Base-by-base conservation (phyloP, 2,329 filamentous ascomycete genomes). In the Mycosphaerelloides madeirae region DNA sequence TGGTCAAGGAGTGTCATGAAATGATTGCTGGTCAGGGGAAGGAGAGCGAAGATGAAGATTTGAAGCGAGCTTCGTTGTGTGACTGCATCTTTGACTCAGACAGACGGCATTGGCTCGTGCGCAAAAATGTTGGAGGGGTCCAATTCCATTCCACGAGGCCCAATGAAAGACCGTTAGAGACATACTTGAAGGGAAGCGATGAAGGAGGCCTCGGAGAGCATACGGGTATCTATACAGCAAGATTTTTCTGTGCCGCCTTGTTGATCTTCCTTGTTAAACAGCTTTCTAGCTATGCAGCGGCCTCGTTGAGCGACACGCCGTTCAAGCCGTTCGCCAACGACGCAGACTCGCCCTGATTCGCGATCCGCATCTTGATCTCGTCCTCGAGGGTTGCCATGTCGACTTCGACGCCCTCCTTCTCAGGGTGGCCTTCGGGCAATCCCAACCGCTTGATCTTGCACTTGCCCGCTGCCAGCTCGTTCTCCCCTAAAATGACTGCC, bases 361-460 rank as follows among this genome's bases (percentile, higher is more conserved):
- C 53, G 6, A 81, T 57, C 47, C 76, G 65, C 48, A 63, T 65
- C 65, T 76, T 79, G 32, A 89, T 74, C 66, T 87, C 84, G 11
- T 70, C 65, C 2, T 81, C 78, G 60, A 90, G 68, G 43, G 81
- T 73, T 25, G 67, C 68, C 52, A 85, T 74, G 41, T 82, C 72
- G 16, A 96, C 80, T 44, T 89, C 69, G 32, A 90, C 77, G 38
- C 90, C 91, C 48, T 95, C 86, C 73, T 96, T 95, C 66, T 95
- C 87, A 0, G 88, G 83, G 74, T 96, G 86, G 19, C 82, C 87
- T 31, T 93, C 84, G 3, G 78, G 77, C 44, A 94, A 73, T 35
- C 88, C 83, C 70, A 89, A 77, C 73, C 84, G 81, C 80, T 97
- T 97, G 65, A 96, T 78, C 69, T 85, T 87, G 55, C 94, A 84